Conservation (phyloP, 805 yeast species). For the Metschnikowia hibisci region DNA sequence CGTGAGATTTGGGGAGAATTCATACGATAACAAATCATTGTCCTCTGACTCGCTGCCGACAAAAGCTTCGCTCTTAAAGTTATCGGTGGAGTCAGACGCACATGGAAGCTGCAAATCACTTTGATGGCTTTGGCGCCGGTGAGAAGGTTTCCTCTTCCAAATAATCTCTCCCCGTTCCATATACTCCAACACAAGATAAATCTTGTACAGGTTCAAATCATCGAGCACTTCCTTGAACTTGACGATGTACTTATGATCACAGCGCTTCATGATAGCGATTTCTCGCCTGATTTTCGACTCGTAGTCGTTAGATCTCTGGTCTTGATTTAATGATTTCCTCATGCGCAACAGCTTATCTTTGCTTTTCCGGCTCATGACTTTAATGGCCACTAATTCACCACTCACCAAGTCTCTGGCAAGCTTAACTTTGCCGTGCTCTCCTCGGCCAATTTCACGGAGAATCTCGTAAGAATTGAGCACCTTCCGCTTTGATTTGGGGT, state of each 20-base stretch:
- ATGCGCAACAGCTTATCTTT: constrained; percentile 35
- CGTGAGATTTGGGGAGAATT: constrained; percentile 54
- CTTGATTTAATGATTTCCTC: constrained; percentile 26
- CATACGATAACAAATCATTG: constrained; percentile 22
- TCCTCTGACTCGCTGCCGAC: constrained; percentile 15
- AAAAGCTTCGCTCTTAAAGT: neutral
- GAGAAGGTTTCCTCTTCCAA: constrained; percentile 50
- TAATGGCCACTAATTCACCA: constrained; percentile 79
- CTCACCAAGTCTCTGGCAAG: constrained; percentile 71
- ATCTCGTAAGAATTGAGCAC: constrained; percentile 88
- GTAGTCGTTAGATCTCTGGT: constrained; percentile 24
- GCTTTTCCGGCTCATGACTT: constrained; percentile 74
- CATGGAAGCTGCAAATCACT: constrained; percentile 1
- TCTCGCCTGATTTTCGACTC: constrained; percentile 38
- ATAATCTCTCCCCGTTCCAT: constrained; percentile 85
- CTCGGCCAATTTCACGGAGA: constrained; percentile 80
- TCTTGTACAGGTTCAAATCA: constrained; percentile 76
- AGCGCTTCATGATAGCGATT: constrained; percentile 47
- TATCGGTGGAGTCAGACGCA: constrained; percentile 3
- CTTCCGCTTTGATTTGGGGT: constrained; percentile 79
- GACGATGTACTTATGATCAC: constrained; percentile 41
- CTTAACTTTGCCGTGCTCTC: constrained; percentile 99
- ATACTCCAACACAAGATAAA: constrained; percentile 86
- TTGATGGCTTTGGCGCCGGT: constrained; percentile 6
- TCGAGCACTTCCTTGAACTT: constrained; percentile 65